A percentile compares a stretch with the other conserved stretches of the same genome.
These are phyloP conservation scores for Aspergillus glaucus DNA, from an alignment of 2,329 filamentous ascomycete genomes.

Conservation along the genomic window DNA sequence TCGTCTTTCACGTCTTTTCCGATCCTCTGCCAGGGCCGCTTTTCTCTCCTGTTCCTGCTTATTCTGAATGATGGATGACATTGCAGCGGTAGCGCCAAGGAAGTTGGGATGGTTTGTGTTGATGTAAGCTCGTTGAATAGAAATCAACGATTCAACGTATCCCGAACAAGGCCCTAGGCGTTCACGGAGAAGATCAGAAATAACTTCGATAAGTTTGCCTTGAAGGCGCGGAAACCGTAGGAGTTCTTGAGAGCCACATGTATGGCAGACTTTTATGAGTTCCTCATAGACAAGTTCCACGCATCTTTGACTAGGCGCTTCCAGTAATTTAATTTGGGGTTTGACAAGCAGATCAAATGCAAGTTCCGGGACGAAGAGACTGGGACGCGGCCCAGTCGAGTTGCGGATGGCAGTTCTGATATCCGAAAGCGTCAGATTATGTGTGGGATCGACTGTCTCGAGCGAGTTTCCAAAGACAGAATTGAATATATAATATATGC, in stretches of 20 bases:
- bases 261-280: slow-evolving; percentile 98
- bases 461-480: slow-evolving; percentile 95
- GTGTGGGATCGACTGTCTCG: slow-evolving; percentile 92
- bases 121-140: slow-evolving; percentile 96
- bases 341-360: slow-evolving; percentile 97
- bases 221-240: slow-evolving; percentile 87
- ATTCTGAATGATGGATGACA: slow-evolving; percentile 91
- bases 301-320: slow-evolving; percentile 90
- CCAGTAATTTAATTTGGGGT: slow-evolving; percentile 94
- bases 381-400: slow-evolving; percentile 90
- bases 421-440: slow-evolving; percentile 87
- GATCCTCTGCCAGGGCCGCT: slow-evolving; percentile 70
- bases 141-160: slow-evolving; percentile 94
- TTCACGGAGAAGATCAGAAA: slow-evolving; percentile 90
- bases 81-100: slow-evolving; percentile 88
- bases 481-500: slow-evolving; percentile 99
- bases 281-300: slow-evolving; percentile 98
- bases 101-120: slow-evolving; percentile 99
- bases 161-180: slow-evolving; percentile 78
- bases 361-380: slow-evolving; percentile 93
- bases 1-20: slow-evolving; percentile 75
- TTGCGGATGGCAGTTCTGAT: slow-evolving; percentile 97
- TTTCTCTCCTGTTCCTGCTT: slow-evolving; percentile 93
- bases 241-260: slow-evolving; percentile 90
- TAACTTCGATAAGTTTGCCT: slow-evolving; percentile 94